Evolutionary conservation across 257 asterid genomes (phyloP), one percentile per base, ranked within the genome.

Genomic region (Solanum rostratum): DNA sequence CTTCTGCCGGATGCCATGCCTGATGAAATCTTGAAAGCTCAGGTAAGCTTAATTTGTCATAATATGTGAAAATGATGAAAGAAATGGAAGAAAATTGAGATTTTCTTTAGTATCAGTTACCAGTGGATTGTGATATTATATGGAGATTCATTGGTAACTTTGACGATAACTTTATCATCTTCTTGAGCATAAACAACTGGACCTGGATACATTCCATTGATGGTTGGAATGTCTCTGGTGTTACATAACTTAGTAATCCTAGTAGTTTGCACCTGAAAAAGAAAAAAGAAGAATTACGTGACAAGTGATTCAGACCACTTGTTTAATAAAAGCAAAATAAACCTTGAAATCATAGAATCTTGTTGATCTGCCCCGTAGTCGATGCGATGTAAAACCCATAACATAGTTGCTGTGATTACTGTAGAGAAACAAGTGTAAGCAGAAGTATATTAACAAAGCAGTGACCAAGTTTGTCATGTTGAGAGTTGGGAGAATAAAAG

Each of bases 1-100:
- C 88, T 84, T 87, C 87, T 93, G 97, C 24, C 91, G 84, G 55
- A 93, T 88, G 3, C 97, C 96, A 81, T 92, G 97, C 97, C 97
- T 93, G 86, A 46, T 59, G 82, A 76, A 49, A 76, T 76, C 27
- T 49, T 76, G 73, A 1, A 33, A 57, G 24, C 73, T 5, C 57
- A 49, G 71, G 84, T 59, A 59, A 81, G 82, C 12, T 3, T 19
- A n/a, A 79, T 37, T 50, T 43, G 12, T 60, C 43, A 74, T 22
- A 62, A 49, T 46, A 46, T 43, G 57, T 60, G 70, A 22, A 59
- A 59, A 57, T 37, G 0, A 33, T 0, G 5, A 18, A 7, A 53
- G 8, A 50, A 18, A 5, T 2, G 19, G 41, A 52, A n/a, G n/a
- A 30, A 1, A 29, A 29, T 1, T 3, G 10, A 63, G 22, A 29